A percentile compares a stretch with the other conserved stretches of the same genome.
Conservation (phyloP, 768 basidiomycete genomes). For the Mycena epipterygia region DNA sequence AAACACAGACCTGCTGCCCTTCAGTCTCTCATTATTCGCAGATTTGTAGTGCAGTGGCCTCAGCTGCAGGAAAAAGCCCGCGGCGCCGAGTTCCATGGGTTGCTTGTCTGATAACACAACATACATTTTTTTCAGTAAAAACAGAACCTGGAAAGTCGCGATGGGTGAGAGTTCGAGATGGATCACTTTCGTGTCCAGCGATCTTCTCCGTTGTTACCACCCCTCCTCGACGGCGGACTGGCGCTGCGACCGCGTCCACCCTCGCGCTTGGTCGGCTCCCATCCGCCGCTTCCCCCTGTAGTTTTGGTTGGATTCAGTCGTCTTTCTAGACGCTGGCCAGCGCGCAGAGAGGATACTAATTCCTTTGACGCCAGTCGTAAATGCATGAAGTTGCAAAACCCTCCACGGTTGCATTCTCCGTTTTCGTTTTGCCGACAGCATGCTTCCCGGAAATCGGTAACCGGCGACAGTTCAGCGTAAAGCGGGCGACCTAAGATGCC, state of each 20-base stretch:
- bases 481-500: constrained; percentile 81
- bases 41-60: constrained; percentile 95
- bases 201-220: constrained; percentile 79
- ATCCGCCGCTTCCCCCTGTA: constrained; percentile 80
- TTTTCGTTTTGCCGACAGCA: constrained; percentile 99
- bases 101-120: constrained; percentile 68
- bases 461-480: constrained; percentile 97
- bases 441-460: constrained; percentile 98
- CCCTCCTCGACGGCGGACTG: constrained; percentile 71
- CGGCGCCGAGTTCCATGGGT: constrained; percentile 69
- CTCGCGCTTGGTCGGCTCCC: constrained; percentile 85
- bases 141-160: constrained; percentile 1
- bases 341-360: constrained; percentile 81
- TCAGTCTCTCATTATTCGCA: constrained; percentile 42
- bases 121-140: constrained; percentile 30
- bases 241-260: constrained; percentile 79
- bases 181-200: constrained; percentile 77
- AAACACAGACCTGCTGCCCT: background rate
- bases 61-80: constrained; percentile 57
- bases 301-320: constrained; percentile 77
- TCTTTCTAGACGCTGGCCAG: constrained; percentile 88
- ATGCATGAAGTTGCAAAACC: constrained; percentile 99
- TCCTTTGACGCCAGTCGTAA: constrained; percentile 89
- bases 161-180: background rate
- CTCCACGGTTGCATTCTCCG: constrained; percentile 97